Conservation (phyloP, 805 yeast species). For the Yarrowia porcina region DNA sequence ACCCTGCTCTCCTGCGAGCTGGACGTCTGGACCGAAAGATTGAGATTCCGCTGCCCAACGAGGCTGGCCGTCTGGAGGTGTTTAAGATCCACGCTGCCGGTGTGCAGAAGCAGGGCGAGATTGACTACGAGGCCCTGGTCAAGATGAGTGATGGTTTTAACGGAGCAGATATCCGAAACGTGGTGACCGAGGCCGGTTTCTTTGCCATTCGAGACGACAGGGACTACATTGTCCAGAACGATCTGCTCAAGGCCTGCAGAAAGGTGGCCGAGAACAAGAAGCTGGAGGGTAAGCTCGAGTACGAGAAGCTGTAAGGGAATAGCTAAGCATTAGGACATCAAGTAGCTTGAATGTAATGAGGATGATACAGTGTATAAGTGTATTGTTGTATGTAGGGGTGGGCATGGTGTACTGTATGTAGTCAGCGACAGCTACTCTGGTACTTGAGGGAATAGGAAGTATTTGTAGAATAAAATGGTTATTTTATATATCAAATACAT, state of each 20-base stretch:
- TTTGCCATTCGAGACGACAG: constrained; percentile 97
- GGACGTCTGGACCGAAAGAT: constrained; percentile 96
- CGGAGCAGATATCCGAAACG: constrained; percentile 97
- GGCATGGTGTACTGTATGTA: no score
- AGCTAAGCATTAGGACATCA: not conserved
- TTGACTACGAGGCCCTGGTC: constrained; percentile 94
- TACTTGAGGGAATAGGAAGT: no score
- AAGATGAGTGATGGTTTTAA: constrained; percentile 99
- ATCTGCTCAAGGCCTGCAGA: constrained; percentile 95
- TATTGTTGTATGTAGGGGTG: no score
- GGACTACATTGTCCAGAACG: constrained; percentile 88
- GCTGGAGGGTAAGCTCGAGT: constrained; percentile 92
- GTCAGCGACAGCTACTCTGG: no score
- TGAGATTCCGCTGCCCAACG: constrained; percentile 93
- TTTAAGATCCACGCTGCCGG: constrained; percentile 88
- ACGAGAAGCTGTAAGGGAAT: constrained; percentile 72
- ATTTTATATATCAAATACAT: no score
- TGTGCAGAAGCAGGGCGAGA: constrained; percentile 87
- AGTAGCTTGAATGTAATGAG: not conserved
- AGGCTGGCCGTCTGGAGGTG: constrained; percentile 89
- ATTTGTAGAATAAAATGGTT: no score
- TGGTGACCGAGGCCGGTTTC: constrained; percentile 97
- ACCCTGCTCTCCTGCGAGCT: constrained; percentile 95
- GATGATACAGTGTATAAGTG: no score
- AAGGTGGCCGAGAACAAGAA: constrained; percentile 96